phyloP scores from a whole-genome alignment of 805 yeast genomes.

The Metschnikowia corniflorae region DNA sequence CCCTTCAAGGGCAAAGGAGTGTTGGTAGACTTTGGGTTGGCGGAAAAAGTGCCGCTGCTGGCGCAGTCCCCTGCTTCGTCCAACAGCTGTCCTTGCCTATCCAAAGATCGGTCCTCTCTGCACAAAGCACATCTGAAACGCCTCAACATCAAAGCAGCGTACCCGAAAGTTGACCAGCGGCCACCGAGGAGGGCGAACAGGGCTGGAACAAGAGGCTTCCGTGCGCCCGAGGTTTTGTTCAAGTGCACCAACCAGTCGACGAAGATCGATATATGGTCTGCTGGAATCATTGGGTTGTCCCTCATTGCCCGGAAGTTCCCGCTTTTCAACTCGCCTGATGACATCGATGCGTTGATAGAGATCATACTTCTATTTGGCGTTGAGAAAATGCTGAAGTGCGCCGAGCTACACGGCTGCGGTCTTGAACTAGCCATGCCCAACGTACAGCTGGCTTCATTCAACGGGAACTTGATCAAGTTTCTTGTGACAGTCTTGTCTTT shows the following conservation, averaged over 20 bases:
- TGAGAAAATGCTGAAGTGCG: slow-evolving; percentile 67
- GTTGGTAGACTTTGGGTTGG: slow-evolving; percentile 88
- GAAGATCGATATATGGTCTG: slow-evolving; percentile 88
- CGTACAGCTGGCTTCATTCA: slow-evolving; percentile 15
- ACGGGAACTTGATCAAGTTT: slow-evolving; percentile 33
- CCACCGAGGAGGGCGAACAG: slow-evolving; percentile 92
- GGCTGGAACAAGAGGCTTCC: slow-evolving; percentile 93
- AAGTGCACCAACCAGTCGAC: slow-evolving; percentile 82
- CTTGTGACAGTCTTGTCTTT: slow-evolving; percentile 25
- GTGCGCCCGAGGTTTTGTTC: slow-evolving; percentile 90
- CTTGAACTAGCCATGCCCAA: slow-evolving; percentile 49
- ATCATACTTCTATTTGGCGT: slow-evolving; percentile 77
- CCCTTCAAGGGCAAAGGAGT: slow-evolving; percentile 69
- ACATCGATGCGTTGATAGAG: slow-evolving; percentile 86
- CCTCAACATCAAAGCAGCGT: slow-evolving; percentile 46
- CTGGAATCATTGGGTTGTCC: slow-evolving; percentile 82
- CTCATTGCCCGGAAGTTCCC: slow-evolving; percentile 81
- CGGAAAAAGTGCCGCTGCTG: slow-evolving; percentile 49
- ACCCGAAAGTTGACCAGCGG: slow-evolving; percentile 82
- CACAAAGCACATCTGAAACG: slow-evolving; percentile 22
- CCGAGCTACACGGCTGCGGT: slow-evolving; percentile 83
- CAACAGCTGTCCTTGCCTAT: slow-evolving; percentile 55
- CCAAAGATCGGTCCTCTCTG: slow-evolving; percentile 29
- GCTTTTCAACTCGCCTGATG: slow-evolving; percentile 90
- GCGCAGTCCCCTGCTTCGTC: slow-evolving; percentile 16